Conservation (phyloP, 192 early-diverging fungal species). For the Entophlyctis luteolus region DNA sequence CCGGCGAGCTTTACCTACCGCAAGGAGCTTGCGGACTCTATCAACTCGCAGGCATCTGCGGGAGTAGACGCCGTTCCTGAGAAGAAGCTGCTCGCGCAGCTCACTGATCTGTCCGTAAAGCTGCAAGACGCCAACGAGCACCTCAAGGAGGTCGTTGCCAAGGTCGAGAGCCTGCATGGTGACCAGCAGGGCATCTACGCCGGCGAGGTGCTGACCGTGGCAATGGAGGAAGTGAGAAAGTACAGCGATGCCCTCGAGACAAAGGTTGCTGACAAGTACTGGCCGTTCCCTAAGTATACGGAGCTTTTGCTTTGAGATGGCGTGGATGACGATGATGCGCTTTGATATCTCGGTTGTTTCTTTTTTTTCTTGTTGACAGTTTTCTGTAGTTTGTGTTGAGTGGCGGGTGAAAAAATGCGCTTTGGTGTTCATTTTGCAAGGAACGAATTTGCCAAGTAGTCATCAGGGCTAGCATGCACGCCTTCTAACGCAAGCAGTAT, state of each 20-base stretch:
- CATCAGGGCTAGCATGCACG: too few species aligned
- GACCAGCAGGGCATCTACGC: slow-evolving; percentile 65
- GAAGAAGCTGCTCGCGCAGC: slow-evolving; percentile 56
- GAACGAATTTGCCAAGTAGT: too few species aligned
- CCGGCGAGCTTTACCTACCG: slow-evolving; percentile 86
- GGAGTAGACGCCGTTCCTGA: slow-evolving; percentile 66
- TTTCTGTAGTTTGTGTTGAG: too few species aligned
- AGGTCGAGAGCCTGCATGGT: slow-evolving; percentile 57
- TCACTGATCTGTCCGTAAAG: slow-evolving; percentile 58
- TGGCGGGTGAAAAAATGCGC: too few species aligned
- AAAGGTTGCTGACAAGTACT: slow-evolving; percentile 83
- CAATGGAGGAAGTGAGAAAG: slow-evolving; percentile 68
- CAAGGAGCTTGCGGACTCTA: slow-evolving; percentile 76
- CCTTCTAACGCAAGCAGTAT: too few species aligned
- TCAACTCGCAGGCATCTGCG: slow-evolving; percentile 59
- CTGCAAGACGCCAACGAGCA: slow-evolving; percentile 56
- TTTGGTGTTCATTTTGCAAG: too few species aligned
- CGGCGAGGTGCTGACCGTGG: slow-evolving; percentile 55
- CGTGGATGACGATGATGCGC: too few species aligned
- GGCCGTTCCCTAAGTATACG: slow-evolving; percentile 95
- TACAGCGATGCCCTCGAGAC: slow-evolving; percentile 74
- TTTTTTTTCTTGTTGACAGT: too few species aligned
- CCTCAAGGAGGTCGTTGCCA: slow-evolving; percentile 54
- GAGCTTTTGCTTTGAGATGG: slow-evolving; percentile 66
- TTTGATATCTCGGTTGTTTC: too few species aligned